Percentiles rank a stretch among this genome's conserved stretches.
Evolutionary conservation across 2,329 filamentous ascomycete species (phyloP).

Genomic region (Fusarium subglutinans): DNA sequence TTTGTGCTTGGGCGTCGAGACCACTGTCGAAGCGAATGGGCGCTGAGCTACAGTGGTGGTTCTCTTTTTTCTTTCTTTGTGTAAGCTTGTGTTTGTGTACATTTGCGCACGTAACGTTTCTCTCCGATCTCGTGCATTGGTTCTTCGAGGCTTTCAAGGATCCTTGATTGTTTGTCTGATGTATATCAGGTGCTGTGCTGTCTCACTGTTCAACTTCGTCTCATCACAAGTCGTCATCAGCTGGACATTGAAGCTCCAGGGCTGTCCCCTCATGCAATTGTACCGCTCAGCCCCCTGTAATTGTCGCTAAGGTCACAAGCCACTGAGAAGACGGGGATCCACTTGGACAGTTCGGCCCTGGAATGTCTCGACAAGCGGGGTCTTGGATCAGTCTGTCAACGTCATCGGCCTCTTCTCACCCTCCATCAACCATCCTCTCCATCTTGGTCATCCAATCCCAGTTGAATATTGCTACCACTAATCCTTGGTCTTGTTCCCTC

Average conservation of each 20-base stretch:
- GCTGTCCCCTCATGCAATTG: conserved; percentile 10
- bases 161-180: background rate
- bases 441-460: conserved; percentile 22
- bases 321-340: background rate
- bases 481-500: conserved; percentile 11
- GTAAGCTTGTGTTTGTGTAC: background rate
- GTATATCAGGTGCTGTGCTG: conserved; percentile 21
- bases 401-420: conserved; percentile 39
- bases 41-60: background rate
- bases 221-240: conserved; percentile 38
- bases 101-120: conserved; percentile 13
- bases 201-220: conserved; percentile 9
- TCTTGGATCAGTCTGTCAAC: conserved; percentile 33
- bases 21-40: conserved; percentile 5
- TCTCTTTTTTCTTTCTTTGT: conserved; percentile 12
- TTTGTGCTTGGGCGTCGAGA: conserved; percentile 35
- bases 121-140: conserved; percentile 11
- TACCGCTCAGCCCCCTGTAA: conserved; percentile 25
- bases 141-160: background rate
- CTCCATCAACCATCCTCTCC: conserved; percentile 31
- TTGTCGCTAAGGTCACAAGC: conserved; percentile 35
- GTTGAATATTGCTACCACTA: conserved; percentile 14
- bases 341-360: conserved; percentile 33
- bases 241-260: conserved; percentile 20
- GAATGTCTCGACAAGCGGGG: conserved; percentile 37